These are phyloP conservation scores for Francoa sonchifolia DNA, from an alignment of 441 rosid genomes.

Conservation along the genomic window DNA sequence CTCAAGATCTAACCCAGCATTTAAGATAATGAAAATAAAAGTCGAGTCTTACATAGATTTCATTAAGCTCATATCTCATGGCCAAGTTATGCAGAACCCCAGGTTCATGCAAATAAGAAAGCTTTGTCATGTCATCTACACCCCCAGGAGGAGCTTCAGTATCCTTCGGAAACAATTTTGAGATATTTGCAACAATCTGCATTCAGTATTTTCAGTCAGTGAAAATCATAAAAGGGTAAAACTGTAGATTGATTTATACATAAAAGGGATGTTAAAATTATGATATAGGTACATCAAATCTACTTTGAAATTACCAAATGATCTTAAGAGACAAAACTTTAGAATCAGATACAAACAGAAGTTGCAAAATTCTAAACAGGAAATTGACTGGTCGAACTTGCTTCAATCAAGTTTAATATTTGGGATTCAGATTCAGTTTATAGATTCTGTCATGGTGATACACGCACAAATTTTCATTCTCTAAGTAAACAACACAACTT, in stretches of 20 bases:
- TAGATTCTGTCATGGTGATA: no score
- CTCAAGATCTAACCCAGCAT: conserved; percentile 5
- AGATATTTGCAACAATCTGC: conserved; percentile 74
- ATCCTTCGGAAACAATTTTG: conserved; percentile 83
- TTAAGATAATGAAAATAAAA: conserved; percentile 2
- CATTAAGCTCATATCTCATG: conserved; percentile 86
- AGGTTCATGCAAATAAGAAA: conserved; percentile 95
- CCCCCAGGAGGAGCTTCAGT: conserved; percentile 97
- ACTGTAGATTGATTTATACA: background rate
- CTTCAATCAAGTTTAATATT: conserved; percentile 7
- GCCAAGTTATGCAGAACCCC: conserved; percentile 94
- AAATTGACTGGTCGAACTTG: background rate
- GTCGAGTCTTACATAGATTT: conserved; percentile 65
- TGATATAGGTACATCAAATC: background rate
- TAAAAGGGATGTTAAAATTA: background rate
- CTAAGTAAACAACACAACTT: background rate
- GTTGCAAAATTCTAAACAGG: conserved; percentile 3
- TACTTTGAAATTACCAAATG: conserved; percentile 12
- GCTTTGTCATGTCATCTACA: conserved; percentile 99
- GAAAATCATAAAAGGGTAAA: conserved; percentile 6
- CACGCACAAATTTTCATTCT: conserved; percentile 3
- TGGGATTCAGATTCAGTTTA: conserved; percentile 7
- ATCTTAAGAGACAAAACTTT: conserved; percentile 7
- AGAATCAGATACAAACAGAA: conserved; percentile 4
- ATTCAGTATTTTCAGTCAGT: conserved; percentile 10